Percentiles rank a stretch among this genome's conserved stretches.
Evolutionary conservation across 2,329 filamentous ascomycete genomes (phyloP).

Genomic region (Aspergillus aculeatus): DNA sequence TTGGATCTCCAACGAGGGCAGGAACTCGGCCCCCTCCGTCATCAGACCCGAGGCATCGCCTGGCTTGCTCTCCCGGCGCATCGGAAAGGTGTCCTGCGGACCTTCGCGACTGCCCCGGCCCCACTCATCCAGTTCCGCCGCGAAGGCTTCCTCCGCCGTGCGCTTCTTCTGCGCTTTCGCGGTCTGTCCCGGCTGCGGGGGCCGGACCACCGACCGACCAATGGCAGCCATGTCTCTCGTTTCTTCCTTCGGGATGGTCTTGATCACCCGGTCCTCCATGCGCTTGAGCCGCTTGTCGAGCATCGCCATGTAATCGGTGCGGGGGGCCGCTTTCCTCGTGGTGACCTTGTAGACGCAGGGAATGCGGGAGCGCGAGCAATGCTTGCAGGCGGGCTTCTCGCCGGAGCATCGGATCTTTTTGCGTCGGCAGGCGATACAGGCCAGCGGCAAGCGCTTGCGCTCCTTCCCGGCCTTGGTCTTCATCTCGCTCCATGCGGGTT

Average conservation of each 20-base stretch:
- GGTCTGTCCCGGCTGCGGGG: slow-evolving; percentile 61
- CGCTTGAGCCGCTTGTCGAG: slow-evolving; percentile 90
- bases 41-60: slow-evolving; percentile 74
- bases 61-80: slow-evolving; percentile 59
- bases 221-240: slow-evolving; percentile 66
- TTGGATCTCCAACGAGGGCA: slow-evolving; percentile 84
- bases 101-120: slow-evolving; percentile 58
- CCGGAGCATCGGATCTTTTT: slow-evolving; percentile 99
- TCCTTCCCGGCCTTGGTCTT: slow-evolving; percentile 95
- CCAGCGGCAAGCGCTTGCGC: slow-evolving; percentile 84
- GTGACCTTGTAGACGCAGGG: slow-evolving; percentile 98
- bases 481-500: slow-evolving; percentile 73
- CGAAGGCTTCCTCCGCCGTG: slow-evolving; percentile 82
- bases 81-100: slow-evolving; percentile 51
- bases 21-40: slow-evolving; percentile 75
- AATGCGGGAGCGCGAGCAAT: slow-evolving; percentile 86
- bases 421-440: slow-evolving; percentile 90
- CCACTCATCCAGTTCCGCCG: slow-evolving; percentile 78
- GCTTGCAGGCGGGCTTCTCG: slow-evolving; percentile 96
- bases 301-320: slow-evolving; percentile 99
- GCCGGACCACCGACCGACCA: slow-evolving; percentile 80
- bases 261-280: slow-evolving; percentile 98
- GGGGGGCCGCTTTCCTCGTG: slow-evolving; percentile 85
- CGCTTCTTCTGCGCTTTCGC: slow-evolving; percentile 72
- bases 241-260: slow-evolving; percentile 86